A percentile compares a stretch with the other conserved stretches of the same genome.
phyloP scores from a whole-genome alignment of 208 protist genomes.

The Crithidia brevicula region DNA sequence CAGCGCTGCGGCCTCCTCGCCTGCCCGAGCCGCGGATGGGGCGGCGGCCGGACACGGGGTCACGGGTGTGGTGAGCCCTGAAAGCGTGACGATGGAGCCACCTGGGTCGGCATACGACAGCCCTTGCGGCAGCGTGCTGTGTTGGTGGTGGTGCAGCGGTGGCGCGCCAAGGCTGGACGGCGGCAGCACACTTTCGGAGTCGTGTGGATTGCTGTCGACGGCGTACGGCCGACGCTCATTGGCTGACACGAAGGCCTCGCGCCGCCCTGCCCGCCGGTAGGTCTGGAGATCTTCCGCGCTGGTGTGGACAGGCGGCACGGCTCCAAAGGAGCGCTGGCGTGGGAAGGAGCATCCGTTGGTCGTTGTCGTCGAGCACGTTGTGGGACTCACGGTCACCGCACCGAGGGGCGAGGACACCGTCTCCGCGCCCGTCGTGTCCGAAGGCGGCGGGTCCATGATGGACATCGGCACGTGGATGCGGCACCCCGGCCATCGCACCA shows the following conservation, averaged over 20 bases:
- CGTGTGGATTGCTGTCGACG: no score
- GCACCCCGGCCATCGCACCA: not conserved
- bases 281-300: conserved; percentile 18
- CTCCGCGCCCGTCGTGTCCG: not conserved
- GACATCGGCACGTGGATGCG: not conserved
- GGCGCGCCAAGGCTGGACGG: no score
- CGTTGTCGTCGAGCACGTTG: conserved; percentile 14
- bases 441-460: not conserved
- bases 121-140: not conserved
- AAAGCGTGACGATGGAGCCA: conserved; percentile 7
- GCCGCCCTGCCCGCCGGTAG: not conserved
- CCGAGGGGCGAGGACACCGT: not conserved
- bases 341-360: not conserved
- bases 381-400: not conserved
- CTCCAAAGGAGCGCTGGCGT: conserved; percentile 13
- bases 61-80: conserved; percentile 3
- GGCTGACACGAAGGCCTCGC: no score
- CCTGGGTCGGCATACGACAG: conserved; percentile 1
- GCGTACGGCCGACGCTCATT: no score
- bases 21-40: not conserved
- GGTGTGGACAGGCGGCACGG: no score
- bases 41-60: not conserved
- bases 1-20: not conserved
- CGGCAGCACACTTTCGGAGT: no score
- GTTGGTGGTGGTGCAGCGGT: not conserved